Evolutionary conservation across 1,284 basidiomycete species (phyloP), one percentile per base, ranked within the genome.

Genomic region (Tilletia indica): DNA sequence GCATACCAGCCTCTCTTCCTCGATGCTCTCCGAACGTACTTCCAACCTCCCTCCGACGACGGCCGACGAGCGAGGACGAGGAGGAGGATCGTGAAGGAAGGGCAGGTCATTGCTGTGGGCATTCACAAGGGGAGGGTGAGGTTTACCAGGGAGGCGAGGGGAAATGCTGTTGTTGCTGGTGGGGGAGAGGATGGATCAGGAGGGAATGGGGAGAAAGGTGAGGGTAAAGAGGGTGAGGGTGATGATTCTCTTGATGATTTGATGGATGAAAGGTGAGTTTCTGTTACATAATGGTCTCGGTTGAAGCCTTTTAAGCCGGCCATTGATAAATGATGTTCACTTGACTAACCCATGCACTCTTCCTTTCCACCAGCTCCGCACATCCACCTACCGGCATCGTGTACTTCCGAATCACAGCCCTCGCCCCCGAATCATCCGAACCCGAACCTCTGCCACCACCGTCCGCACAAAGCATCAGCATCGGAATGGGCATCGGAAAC

Each of bases 371-470:
- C 64, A 48, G 64, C 25, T 16, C 21, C 49, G 21, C 14, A 34
- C 67, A 56, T 51, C 73, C 12, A 16, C 85, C 78, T 69, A 88
- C 83, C 68, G 86, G 82, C 0, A 80, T 88, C 12, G 89, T 90
- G 0, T 93, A 90, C 84, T 97, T 97, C 84, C 86, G 90, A 72
- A 87, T 98, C 70, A 92, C 92, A 9, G 89, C 91, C 70, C 85
- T 97, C 1, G 75, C 78, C 48, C 82, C 85, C 47, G 88, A 89
- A 78, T 76, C 87, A 42, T 88, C 89, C 75, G 82, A 87, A 51
- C 87, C 87, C 38, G 86, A 87, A 1, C 87, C 87, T 0, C 82
- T 68, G 56, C 48, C 67, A 21, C 16, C 49, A 8, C 9, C 42
- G 3, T 45, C 42, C 9, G 42, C 42, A 0, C 42, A 45, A 8